These are phyloP conservation scores for Fraxinus pennsylvanica DNA, from an alignment of 257 asterid species.

Conservation along the genomic window DNA sequence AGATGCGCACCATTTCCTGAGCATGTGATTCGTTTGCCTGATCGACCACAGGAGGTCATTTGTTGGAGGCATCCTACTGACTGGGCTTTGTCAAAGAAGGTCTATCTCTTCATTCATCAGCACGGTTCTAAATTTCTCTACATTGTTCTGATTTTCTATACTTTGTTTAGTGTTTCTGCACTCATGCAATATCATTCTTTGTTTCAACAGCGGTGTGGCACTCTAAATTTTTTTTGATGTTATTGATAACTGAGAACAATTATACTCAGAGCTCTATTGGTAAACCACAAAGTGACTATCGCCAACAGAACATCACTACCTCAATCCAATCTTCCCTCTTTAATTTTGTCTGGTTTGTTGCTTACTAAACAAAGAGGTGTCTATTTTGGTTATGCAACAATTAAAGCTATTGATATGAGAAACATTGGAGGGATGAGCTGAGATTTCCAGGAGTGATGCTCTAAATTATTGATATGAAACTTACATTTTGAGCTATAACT, in stretches of 20 bases:
- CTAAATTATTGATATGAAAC: background rate
- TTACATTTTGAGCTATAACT: background rate
- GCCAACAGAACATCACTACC: slow-evolving; percentile 4
- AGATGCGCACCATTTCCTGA: slow-evolving; percentile 84
- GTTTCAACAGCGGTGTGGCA: background rate
- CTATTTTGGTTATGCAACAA: background rate
- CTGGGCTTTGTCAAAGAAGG: slow-evolving; percentile 57
- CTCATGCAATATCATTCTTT: background rate
- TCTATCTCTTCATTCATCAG: slow-evolving; percentile 42
- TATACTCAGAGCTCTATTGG: background rate
- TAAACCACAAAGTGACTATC: slow-evolving; percentile 4
- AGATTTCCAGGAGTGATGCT: background rate
- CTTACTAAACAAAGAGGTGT: background rate
- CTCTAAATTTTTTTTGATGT: background rate
- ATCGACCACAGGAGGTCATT: slow-evolving; percentile 69
- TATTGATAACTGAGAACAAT: background rate
- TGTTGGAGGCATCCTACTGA: slow-evolving; percentile 87
- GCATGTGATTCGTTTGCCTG: slow-evolving; percentile 54
- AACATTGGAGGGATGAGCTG: background rate
- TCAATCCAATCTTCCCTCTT: background rate
- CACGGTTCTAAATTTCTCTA: slow-evolving; percentile 14
- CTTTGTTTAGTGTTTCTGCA: background rate
- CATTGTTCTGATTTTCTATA: background rate
- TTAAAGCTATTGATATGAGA: background rate
- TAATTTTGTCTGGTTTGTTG: slow-evolving; percentile 1